These are phyloP conservation scores for Lactifluus rugatus DNA, from an alignment of 768 basidiomycete genomes.

Conservation along the genomic window DNA sequence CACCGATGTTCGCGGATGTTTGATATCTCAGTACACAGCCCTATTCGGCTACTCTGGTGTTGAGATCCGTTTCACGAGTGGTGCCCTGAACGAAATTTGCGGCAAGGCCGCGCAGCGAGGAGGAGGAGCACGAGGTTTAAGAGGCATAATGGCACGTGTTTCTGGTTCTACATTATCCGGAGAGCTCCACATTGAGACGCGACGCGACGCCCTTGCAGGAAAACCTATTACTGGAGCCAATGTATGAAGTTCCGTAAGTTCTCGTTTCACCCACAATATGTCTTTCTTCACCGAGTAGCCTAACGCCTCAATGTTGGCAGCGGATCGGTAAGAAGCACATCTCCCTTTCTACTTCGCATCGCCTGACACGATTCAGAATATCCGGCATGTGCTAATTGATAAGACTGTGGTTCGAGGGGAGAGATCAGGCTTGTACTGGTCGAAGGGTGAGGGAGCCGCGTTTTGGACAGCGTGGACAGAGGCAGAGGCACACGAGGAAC, in stretches of 20 bases:
- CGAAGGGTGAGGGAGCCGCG: constrained; percentile 48
- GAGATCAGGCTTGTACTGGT: constrained; percentile 64
- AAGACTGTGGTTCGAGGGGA: constrained; percentile 59
- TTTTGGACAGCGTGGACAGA: constrained; percentile 75
- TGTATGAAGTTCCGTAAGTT: constrained; percentile 88
- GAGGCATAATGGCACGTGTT: constrained; percentile 69
- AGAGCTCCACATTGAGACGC: background rate
- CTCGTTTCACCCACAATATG: constrained; percentile 1
- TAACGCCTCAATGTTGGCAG: constrained; percentile 27
- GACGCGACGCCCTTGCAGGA: constrained; percentile 42
- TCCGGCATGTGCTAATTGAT: constrained; percentile 76
- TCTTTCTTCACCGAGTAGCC: background rate
- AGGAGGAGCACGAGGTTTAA: constrained; percentile 82
- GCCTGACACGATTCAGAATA: constrained; percentile 36
- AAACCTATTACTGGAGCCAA: constrained; percentile 69
- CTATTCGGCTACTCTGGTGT: constrained; percentile 77
- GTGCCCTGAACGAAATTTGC: constrained; percentile 76
- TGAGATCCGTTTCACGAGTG: constrained; percentile 78
- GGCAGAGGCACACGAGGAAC: constrained; percentile 38
- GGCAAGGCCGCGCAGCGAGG: constrained; percentile 68
- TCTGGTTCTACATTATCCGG: background rate
- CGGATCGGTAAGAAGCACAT: constrained; percentile 48
- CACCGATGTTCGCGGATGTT: constrained; percentile 84
- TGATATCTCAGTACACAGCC: constrained; percentile 82
- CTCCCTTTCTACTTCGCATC: background rate